phyloP scores from a whole-genome alignment of 2,329 filamentous ascomycete species.

The Alternaria longipes region DNA sequence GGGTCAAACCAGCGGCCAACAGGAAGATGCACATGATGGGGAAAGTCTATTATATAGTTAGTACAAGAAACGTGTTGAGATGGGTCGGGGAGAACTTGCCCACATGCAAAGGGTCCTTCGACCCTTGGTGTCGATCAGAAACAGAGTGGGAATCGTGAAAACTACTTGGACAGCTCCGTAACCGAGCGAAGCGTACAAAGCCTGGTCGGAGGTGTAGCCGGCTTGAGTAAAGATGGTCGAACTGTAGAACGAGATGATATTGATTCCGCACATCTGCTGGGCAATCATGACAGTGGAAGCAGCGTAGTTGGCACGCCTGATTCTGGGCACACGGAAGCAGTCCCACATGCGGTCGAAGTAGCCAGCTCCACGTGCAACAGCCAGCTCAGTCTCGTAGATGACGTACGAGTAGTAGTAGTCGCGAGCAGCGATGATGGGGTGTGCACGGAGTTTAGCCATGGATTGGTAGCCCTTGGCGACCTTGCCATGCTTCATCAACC shows the following conservation, averaged over 20 bases:
- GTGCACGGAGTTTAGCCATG: constrained; percentile 55
- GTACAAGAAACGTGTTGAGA: background rate
- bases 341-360: constrained; percentile 58
- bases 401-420: constrained; percentile 52
- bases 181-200: constrained; percentile 49
- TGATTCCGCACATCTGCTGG: constrained; percentile 60
- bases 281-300: constrained; percentile 54
- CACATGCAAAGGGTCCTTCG: constrained; percentile 44
- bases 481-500: constrained; percentile 51
- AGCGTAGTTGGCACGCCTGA: constrained; percentile 50
- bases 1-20: constrained; percentile 47
- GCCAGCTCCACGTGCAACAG: constrained; percentile 43
- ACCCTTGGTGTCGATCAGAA: constrained; percentile 52
- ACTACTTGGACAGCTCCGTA: constrained; percentile 50
- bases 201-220: constrained; percentile 39
- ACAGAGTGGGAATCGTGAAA: constrained; percentile 49
- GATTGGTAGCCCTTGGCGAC: constrained; percentile 57
- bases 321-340: constrained; percentile 54
- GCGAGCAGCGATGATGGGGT: constrained; percentile 47
- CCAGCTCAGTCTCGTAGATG: constrained; percentile 48
- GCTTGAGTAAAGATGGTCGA: constrained; percentile 71
- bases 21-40: constrained; percentile 50
- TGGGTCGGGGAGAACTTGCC: constrained; percentile 5
- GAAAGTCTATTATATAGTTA: constrained; percentile 34
- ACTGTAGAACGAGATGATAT: constrained; percentile 85